Base-by-base conservation (phyloP, 169 alveolate genomes). In the Eimeria sp. region DNA sequence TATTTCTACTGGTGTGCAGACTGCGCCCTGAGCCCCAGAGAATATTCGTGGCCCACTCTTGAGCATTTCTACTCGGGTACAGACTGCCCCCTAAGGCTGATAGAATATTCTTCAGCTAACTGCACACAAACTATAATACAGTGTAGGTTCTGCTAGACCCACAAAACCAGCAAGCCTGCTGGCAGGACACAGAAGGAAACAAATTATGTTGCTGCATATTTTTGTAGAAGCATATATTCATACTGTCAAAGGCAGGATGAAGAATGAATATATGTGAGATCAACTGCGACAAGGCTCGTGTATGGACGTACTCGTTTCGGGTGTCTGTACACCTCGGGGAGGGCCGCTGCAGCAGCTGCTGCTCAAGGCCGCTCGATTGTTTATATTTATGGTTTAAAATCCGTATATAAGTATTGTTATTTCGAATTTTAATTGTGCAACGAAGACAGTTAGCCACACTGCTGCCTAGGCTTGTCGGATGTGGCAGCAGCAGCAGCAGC, bases 401-500 rank as follows among this genome's bases (percentile, higher is more conserved):
- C 9, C 18, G 64, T 11, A n/a, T 76, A n/a, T 43, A 43, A 71
- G 25, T 14, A 71, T 71, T 6, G 43, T n/a, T 71, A 33, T 46
- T 76, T 76, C 52, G 40, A 43, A 16, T 76, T 76, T 76, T 76
- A 46, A 30, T 46, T 76, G 30, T 6, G 4, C 8, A 6, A n/a
- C 14, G 10, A 58, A 6, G 11, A 25, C 52, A 20, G 60, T 37
- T 40, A 37, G 37, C 58, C 23, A 30, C 85, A 8, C 64, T 76
- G 85, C 62, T 37, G 62, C 37, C 9, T 23, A 58, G 43, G 18
- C 85, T 49, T 16, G 11, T 43, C 64, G 11, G 11, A 16, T 9
- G 85, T 49, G 13, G 85, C 85, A 40, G 60, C 85, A 33, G 85
- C 85, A 40, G 60, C 85, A 46, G 85, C 85, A 43, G 60, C 85